Evolutionary conservation across 225 moss, liverwort and hornwort species (phyloP), one percentile per base, ranked within the genome.

Genomic region (Marchantia paleacea): DNA sequence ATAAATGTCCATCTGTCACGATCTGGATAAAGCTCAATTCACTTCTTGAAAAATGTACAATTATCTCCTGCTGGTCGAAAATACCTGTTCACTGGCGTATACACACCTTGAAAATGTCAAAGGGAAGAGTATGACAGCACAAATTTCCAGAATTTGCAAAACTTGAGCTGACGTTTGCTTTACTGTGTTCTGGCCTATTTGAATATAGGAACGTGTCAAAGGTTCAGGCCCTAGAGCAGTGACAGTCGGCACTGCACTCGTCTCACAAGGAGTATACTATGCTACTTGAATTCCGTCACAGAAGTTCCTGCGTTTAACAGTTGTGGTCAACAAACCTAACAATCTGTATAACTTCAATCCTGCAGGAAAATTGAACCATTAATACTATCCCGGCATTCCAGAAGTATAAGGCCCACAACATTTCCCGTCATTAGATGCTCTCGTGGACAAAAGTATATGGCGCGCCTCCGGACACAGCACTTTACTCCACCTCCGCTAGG

Each of bases 401-500:
- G 51, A 47, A 52, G n/a, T 51, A 52, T 7, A 54, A 6, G 29
- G 74, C 54, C 18, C n/a, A 74, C 54, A 29, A 28, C 15, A 25
- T 54, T 55, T 25, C 55, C 54, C 52, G 16, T 13, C 28, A 28
- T 16, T 16, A 54, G 54, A 29, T 55, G 20, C 26, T 74, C 55
- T 13, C 10, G 13, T 12, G 11, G 13, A 29, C 15, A 55, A 54
- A 52, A 55, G 24, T 20, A 51, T 12, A 6, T n/a, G 13, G 14
- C 53, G 28, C 55, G 6, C 16, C 39, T 70, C 15, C 39, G 19
- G 5, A 65, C 47, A 57, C 19, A 12, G 24, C 22, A 70, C 12
- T 54, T 73, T 86, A 99, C 86, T 99, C 95, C 76, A 95, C 97
- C 88, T 99, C 97, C 30, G 95, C 97, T 61, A 99, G 93, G 78